Base-by-base conservation (phyloP, 2,329 filamentous ascomycete species). In the Curvularia eragrostidis region DNA sequence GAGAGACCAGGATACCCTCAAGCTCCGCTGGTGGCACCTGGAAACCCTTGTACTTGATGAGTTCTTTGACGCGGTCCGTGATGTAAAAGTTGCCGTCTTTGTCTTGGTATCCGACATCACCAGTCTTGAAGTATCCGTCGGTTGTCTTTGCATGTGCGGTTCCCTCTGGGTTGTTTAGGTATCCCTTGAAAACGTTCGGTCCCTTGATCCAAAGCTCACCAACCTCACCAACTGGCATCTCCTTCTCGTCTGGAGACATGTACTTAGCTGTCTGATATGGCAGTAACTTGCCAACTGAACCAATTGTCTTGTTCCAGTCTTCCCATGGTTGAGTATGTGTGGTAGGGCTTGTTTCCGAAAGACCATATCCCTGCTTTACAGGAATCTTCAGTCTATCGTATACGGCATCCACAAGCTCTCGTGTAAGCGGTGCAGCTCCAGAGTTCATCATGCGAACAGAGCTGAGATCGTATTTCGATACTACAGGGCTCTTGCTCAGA, bases 301-400 rank as follows among this genome's bases (percentile, higher is more conserved):
- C 93, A 66, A 93, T 88, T 46, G 85, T 87, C 48, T 83, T 87
- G 61, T 87, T 81, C 91, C 93, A 97, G 65, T 91, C 88, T 34
- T 87, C 85, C 81, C 91, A 89, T 7, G 83, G 80, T 76, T 93
- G 91, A 9, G 86, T 86, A 66, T 92, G 89, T 0, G 91, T 91
- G 1, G 87, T 89, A 0, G 93, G 93, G 24, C 89, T 89, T 13
- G 92, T 96, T 80, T 98, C 94, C 5, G 88, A 92, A 5, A 98
- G 83, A 0, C 94, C 94, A 72, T 97, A 98, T 18, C 91, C 93
- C 78, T 98, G 94, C 81, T 97, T 97, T 59, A 97, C 87, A 2
- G 89, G 89, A 19, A 96, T 83, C 50, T 87, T 87, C 57, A 95
- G 85, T 7, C 93, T 86, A 19, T 85, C 77, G 81, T 91, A 91